Evolutionary conservation across 1,284 basidiomycete species (phyloP), one percentile per base, ranked within the genome.

Genomic region (Tetrapyrgos nigripes): DNA sequence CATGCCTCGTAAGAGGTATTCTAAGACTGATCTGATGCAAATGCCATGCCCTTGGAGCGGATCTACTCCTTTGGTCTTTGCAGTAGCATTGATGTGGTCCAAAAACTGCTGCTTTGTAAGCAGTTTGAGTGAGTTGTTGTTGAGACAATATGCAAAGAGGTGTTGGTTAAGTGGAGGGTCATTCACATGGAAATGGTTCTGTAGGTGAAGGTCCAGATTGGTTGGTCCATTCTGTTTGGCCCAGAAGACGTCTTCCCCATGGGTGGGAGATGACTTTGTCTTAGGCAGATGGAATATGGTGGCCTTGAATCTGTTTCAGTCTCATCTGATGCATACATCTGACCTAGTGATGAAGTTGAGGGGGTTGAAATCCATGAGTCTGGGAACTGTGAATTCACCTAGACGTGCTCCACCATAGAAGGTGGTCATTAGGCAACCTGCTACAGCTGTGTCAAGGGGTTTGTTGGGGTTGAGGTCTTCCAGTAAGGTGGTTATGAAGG

Each of bases 11-110:
- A 61, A 52, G 19, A 64, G 60, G 50, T 62, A 63, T 49, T 60
- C 45, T 0, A 80, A 67, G 0, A 76, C 79, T 0, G 72, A 65
- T 0, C 79, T 75, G 33, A 80, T 80, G 4, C 71, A 66, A 37
- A 81, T 74, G 14, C 73, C 70, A 61, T 80, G 78, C 0, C 73
- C 74, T 28, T 71, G 63, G 9, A 54, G 52, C 11, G 43, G 23
- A 13, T 23, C 37, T 28, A 46, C 11, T 4, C 29, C 43, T 13
- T 28, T 67, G 5, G 53, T 61, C 5, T 52, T 51, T 26, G 66
- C 64, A 11, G 67, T 67, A 3, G 37, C 46, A 3, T 57, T 50
- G 1, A 78, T 48, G 1, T 64, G 57, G 5, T 53, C 46, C 8
- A 73, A 26, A 57, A 79, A 76, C 1, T 52, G 59, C 0, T 54